Evolutionary conservation across 1,284 basidiomycete species (phyloP).

Genomic region (Leccinum pallidistipes): DNA sequence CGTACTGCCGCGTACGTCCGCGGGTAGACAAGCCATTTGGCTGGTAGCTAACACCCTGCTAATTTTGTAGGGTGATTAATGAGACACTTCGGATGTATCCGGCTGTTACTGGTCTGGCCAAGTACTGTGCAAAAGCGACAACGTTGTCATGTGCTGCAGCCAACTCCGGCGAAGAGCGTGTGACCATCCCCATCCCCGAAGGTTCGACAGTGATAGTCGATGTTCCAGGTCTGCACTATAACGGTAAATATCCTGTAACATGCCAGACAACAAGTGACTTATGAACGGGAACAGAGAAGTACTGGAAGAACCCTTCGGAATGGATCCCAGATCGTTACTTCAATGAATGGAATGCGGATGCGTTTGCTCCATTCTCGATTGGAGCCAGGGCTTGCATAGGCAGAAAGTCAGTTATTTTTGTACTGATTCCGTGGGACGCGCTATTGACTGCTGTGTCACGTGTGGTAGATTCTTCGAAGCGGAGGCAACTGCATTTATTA

Average conservation of each 20-base stretch:
- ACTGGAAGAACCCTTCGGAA: neutral
- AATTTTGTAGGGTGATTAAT: neutral
- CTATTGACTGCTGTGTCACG: neutral
- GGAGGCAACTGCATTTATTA: neutral
- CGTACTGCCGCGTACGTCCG: neutral
- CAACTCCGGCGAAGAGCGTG: neutral
- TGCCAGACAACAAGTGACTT: neutral
- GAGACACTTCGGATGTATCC: neutral
- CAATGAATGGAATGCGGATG: neutral
- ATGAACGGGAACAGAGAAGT: neutral
- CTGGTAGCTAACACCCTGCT: neutral
- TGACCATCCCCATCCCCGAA: neutral
- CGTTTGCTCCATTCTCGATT: neutral
- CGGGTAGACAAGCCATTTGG: neutral
- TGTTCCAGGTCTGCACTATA: neutral
- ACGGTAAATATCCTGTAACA: neutral
- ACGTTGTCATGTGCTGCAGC: neutral
- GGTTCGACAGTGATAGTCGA: neutral
- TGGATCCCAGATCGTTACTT: neutral
- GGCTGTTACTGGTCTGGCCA: neutral
- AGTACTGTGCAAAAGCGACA: neutral
- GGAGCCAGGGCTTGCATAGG: neutral
- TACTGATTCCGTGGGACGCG: neutral
- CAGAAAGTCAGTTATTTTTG: neutral
- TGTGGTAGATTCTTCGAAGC: neutral